Evolutionary conservation across 257 asterid genomes (phyloP).

Genomic region (Dorcoceras hygrometricum): DNA sequence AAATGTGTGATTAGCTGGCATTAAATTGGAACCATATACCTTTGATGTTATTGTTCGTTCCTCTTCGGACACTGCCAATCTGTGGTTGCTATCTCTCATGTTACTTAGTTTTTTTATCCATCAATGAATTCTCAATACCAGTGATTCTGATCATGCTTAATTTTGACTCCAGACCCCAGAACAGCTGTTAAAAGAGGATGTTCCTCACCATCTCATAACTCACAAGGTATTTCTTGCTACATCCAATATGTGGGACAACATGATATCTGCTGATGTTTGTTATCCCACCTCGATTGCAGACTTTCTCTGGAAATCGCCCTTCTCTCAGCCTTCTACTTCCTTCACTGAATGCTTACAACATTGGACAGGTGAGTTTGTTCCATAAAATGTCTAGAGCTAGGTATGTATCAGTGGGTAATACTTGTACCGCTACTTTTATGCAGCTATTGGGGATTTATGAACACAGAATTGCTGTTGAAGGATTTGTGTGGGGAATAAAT

Average conservation of each 20-base stretch:
- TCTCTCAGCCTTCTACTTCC: constrained; percentile 94
- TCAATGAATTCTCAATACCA: constrained; percentile 13
- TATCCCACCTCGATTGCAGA: constrained; percentile 48
- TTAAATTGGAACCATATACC: background rate
- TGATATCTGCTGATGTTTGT: constrained; percentile 23
- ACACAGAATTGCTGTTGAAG: constrained; percentile 94
- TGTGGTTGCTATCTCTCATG: constrained; percentile 6
- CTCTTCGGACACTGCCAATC: background rate
- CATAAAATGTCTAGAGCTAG: constrained; percentile 7
- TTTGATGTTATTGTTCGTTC: constrained; percentile 8
- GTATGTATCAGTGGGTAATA: constrained; percentile 17
- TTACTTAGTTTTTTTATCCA: constrained; percentile 11
- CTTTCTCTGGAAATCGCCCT: constrained; percentile 95
- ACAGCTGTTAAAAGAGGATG: constrained; percentile 77
- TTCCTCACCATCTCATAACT: constrained; percentile 68
- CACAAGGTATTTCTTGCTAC: constrained; percentile 66
- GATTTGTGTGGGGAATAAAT: constrained; percentile 95
- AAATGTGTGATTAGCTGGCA: background rate
- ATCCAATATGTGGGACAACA: constrained; percentile 5
- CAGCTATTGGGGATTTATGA: constrained; percentile 96
- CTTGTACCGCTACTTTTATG: constrained; percentile 27
- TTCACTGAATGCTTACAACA: constrained; percentile 77
- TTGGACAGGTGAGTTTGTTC: constrained; percentile 72
- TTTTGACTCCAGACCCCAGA: constrained; percentile 73
- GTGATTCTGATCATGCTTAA: constrained; percentile 29